Evolutionary conservation across 2,329 filamentous ascomycete species (phyloP), one percentile per base, ranked within the genome.

Genomic region (Blastomyces emzantsi): DNA sequence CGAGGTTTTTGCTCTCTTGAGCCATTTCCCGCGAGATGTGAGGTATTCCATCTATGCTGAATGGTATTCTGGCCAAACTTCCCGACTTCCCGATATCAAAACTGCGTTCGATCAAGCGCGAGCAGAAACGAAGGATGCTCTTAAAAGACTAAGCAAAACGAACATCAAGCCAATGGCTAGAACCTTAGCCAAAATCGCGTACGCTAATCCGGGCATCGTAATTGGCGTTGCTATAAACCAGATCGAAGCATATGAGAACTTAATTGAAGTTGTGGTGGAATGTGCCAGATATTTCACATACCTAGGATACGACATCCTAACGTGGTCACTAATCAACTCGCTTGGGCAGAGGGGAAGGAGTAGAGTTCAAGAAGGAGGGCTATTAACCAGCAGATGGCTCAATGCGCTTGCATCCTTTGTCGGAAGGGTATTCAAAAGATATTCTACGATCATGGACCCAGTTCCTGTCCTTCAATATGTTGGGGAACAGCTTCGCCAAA

Each of bases 241-340:
- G 74, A 90, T 97, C 64, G 92, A 99, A 75, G 88, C 89, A 0
- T 99, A 99, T 74, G 90, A 89, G 73, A 99, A 97, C 72, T 83
- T 99, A 65, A 96, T 96, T 63, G 90, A 96, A 66, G 90, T 91
- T 5, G 90, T 99, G 66, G 92, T 97, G 17, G 92, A 97, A 73
- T 97, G 92, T 71, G 92, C 90, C 49, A 88, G 90, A 70, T 97
- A 97, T 73, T 97, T 97, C 69, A 96, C 93, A 1, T 87, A 90
- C 62, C 79, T 99, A 47, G 93, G 90, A 0, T 96, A 96, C 73
- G 94, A 99, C 74, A 90, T 96, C 41, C 81, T 99, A 55, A 90
- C 91, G 3, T 99, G 93, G 92, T 90, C 91, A 25, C 80, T 99
- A 55, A 85, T 99, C 76, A 95, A 87, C 71, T 82, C 84, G 11